A percentile compares a stretch with the other conserved stretches of the same genome.
phyloP scores from a whole-genome alignment of 1,284 basidiomycete genomes.

The Spongispora temasekensis region DNA sequence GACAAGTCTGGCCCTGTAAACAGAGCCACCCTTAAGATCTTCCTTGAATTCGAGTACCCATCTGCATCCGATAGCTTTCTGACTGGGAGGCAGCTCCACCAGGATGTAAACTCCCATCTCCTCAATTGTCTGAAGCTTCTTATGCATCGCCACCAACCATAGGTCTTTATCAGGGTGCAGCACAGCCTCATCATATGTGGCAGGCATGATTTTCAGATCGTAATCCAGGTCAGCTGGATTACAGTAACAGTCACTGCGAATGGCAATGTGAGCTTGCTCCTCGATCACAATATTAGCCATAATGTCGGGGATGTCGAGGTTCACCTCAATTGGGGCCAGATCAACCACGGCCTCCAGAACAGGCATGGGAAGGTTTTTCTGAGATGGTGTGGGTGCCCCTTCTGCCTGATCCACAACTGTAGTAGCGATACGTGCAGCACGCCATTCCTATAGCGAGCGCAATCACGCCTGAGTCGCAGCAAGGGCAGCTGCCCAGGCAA shows the following conservation, averaged over 20 bases:
- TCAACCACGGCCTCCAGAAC: background rate
- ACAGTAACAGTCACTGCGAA: background rate
- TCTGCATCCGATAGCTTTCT: background rate
- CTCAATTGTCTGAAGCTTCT: background rate
- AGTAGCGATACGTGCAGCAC: background rate
- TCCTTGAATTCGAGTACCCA: conserved; percentile 8
- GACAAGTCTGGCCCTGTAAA: conserved; percentile 1
- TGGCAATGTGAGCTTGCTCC: background rate
- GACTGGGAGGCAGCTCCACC: background rate
- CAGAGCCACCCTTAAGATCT: conserved; percentile 1
- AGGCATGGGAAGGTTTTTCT: too few species aligned
- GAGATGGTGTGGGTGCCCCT: background rate
- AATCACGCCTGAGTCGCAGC: background rate
- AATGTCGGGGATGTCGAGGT: background rate
- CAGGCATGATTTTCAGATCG: background rate
- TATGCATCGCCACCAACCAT: background rate
- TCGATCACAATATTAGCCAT: background rate
- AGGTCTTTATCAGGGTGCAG: background rate
- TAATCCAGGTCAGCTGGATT: background rate
- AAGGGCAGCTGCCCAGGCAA: background rate
- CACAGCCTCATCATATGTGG: conserved; percentile 2
- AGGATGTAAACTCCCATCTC: background rate
- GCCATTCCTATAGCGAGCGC: background rate
- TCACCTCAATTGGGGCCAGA: too few species aligned
- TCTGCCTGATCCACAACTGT: background rate